Evolutionary conservation across 1,284 basidiomycete species (phyloP).

Genomic region (Boletus semigastroideus): DNA sequence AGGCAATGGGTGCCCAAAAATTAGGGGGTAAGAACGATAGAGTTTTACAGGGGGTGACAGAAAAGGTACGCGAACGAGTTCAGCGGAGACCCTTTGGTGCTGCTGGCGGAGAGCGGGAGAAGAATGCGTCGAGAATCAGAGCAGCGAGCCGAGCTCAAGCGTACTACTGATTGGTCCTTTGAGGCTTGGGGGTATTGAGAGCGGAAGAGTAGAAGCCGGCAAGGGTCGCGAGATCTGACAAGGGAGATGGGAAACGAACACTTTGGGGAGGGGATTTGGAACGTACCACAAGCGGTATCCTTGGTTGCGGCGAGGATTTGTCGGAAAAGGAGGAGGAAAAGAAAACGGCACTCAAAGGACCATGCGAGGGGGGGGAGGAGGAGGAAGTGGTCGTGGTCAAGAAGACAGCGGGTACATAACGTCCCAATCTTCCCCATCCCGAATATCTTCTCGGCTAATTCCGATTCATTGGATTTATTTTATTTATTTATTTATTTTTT

Average conservation of each 20-base stretch:
- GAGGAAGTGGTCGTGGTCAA: slow-evolving; percentile 26
- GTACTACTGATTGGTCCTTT: slow-evolving; percentile 40
- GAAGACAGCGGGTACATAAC: slow-evolving; percentile 33
- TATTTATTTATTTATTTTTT: slow-evolving; percentile 7
- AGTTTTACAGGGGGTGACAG: slow-evolving; percentile 14
- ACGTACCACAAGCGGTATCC: slow-evolving; percentile 76
- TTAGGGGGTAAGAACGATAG: slow-evolving; percentile 20
- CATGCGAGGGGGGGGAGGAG: slow-evolving; percentile 32
- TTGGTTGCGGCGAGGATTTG: slow-evolving; percentile 61
- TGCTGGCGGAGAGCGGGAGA: slow-evolving; percentile 17
- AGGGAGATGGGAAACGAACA: background rate
- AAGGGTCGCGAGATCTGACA: slow-evolving; percentile 91
- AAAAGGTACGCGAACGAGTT: slow-evolving; percentile 52
- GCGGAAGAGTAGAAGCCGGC: slow-evolving; percentile 69
- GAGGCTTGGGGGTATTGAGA: slow-evolving; percentile 36
- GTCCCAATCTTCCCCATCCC: slow-evolving; percentile 8
- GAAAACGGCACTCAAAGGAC: slow-evolving; percentile 43
- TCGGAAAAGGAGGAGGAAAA: slow-evolving; percentile 32
- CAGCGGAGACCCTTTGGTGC: slow-evolving; percentile 51
- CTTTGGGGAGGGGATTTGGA: background rate
- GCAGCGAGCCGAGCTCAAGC: slow-evolving; percentile 73
- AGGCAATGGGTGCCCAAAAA: slow-evolving; percentile 7
- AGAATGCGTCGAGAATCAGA: slow-evolving; percentile 36
- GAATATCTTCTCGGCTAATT: slow-evolving; percentile 27
- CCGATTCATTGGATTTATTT: slow-evolving; percentile 19